phyloP scores from a whole-genome alignment of 805 yeast species.

The Lipomyces oligophaga region DNA sequence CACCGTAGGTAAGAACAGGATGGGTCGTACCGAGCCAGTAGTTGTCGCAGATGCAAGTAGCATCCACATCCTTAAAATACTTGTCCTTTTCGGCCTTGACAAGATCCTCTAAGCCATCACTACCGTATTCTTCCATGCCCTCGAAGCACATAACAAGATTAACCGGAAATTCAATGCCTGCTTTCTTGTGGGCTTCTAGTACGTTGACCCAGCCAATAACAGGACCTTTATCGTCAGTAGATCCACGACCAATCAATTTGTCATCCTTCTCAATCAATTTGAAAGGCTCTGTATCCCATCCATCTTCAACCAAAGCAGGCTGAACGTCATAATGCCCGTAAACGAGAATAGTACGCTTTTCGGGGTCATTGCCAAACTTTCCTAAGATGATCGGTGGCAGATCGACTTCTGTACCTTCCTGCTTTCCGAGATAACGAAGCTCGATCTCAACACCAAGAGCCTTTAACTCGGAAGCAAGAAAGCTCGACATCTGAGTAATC shows the following conservation, averaged over 20 bases:
- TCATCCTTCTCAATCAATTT: slow-evolving; percentile 63
- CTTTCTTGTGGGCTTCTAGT: slow-evolving; percentile 81
- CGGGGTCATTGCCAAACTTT: slow-evolving; percentile 74
- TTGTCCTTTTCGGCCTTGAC: slow-evolving; percentile 71
- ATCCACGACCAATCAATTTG: slow-evolving; percentile 82
- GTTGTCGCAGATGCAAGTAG: slow-evolving; percentile 94
- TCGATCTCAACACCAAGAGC: slow-evolving; percentile 73
- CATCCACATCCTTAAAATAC: slow-evolving; percentile 85
- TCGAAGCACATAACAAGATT: slow-evolving; percentile 90
- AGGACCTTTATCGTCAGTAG: slow-evolving; percentile 98
- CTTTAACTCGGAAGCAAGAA: slow-evolving; percentile 64
- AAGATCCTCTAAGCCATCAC: slow-evolving; percentile 81
- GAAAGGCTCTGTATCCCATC: slow-evolving; percentile 95
- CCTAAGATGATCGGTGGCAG: slow-evolving; percentile 96
- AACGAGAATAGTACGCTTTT: slow-evolving; percentile 81
- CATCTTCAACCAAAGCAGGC: slow-evolving; percentile 89
- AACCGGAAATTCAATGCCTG: slow-evolving; percentile 86
- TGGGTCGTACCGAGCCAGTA: slow-evolving; percentile 97
- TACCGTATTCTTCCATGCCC: slow-evolving; percentile 97
- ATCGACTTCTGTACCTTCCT: slow-evolving; percentile 58
- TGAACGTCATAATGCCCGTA: slow-evolving; percentile 99
- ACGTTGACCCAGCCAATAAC: slow-evolving; percentile 95
- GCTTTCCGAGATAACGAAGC: slow-evolving; percentile 76
- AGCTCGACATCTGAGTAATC: slow-evolving; percentile 74
- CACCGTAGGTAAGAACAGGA: slow-evolving; percentile 95